Base-by-base conservation (phyloP, 2,329 filamentous ascomycete genomes). In the Colletotrichum sp. region DNA sequence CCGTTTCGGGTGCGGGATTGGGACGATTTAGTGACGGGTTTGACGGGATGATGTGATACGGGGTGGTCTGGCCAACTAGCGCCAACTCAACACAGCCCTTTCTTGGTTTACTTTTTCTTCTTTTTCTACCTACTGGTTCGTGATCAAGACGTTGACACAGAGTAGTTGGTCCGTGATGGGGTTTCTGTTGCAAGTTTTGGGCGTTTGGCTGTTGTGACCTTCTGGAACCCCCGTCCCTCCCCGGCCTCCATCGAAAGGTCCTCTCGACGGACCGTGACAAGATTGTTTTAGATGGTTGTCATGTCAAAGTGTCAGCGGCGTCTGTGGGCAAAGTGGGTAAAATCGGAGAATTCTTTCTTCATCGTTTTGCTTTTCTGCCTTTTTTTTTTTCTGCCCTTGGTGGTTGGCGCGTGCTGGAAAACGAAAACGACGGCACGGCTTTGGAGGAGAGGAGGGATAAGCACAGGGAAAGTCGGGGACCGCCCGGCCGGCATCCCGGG, bases 11-110 rank as follows among this genome's bases (percentile, higher is more conserved):
- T 21, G n/a, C 43, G 43, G 43, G n/a, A 52, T 52, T 52, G 43
- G 43, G 43, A 52, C n/a, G 43, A 52, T 52, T 52, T 52, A 52
- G 43, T 52, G 43, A 21, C 38, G 38, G 38, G 9, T 52, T 52
- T 52, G 43, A 52, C 43, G 43, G 43, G 43, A 52, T 52, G 43
- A 52, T 52, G 43, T 52, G 43, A 52, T 52, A 52, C 43, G 43
- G 43, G 43, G 43, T n/a, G 43, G 43, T 13, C 43, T 52, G 43
- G 43, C 43, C 43, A 52, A 21, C 43, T 52, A 52, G 43, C 43
- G 43, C 43, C 43, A 52, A 52, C 43, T 52, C 43, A 52, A 52
- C 43, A 52, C 43, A 52, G 43, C n/a, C 43, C 21, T 78, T 81
- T 67, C 63, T 76, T 7, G 3, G 26, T 18, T 16, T 9, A 8